Conservation (phyloP, 2,329 filamentous ascomycete species). For the Aureobasidium sp. region DNA sequence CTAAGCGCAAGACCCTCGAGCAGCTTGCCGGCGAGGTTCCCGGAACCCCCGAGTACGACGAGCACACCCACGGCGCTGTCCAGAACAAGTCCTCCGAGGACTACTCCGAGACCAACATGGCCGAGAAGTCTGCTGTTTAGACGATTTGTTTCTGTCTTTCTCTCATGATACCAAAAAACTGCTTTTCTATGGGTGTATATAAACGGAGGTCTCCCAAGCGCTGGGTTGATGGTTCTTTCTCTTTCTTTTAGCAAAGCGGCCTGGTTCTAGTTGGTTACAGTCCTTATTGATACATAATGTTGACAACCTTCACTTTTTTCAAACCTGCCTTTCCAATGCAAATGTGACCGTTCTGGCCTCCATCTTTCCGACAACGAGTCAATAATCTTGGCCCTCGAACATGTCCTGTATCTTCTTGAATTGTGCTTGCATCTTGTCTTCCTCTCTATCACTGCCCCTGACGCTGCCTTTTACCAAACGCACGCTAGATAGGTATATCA, state of each 20-base stretch:
- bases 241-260: neutral
- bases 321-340: no score
- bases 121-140: constrained; percentile 6
- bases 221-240: neutral
- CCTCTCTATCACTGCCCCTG: no score
- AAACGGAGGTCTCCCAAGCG: neutral
- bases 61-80: neutral
- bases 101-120: neutral
- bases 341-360: no score
- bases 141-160: neutral
- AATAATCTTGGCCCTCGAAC: no score
- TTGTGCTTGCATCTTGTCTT: no score
- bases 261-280: neutral
- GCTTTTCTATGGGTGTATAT: neutral
- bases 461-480: no score
- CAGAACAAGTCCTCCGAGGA: neutral
- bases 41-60: constrained; percentile 46
- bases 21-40: constrained; percentile 61
- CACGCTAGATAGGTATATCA: no score
- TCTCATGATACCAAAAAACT: neutral
- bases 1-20: constrained; percentile 66
- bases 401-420: no score
- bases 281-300: constrained; percentile 6
- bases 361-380: no score
- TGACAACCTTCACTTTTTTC: neutral